phyloP scores from a whole-genome alignment of 192 early-diverging fungal genomes.

The Rhizophagus sp. region DNA sequence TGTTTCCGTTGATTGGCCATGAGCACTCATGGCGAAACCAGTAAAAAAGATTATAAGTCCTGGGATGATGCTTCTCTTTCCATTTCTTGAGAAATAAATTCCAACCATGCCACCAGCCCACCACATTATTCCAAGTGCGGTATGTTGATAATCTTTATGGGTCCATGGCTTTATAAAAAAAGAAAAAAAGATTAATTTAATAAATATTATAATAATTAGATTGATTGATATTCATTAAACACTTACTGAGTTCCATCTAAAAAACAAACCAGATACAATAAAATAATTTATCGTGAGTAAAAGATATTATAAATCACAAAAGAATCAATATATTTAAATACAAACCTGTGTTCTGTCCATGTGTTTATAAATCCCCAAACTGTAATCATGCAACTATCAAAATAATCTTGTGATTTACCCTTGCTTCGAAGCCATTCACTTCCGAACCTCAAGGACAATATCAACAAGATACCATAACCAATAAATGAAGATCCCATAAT shows the following conservation, averaged over 20 bases:
- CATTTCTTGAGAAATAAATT: constrained; percentile 48
- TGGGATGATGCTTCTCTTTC: constrained; percentile 59
- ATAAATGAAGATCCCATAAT: constrained; percentile 76
- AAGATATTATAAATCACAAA: background rate
- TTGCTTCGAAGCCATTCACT: constrained; percentile 55
- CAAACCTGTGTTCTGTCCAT: constrained; percentile 69
- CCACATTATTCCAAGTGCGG: constrained; percentile 70
- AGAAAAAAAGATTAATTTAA: background rate
- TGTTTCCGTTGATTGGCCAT: constrained; percentile 59
- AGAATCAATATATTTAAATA: background rate
- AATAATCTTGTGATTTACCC: constrained; percentile 66
- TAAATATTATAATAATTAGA: background rate
- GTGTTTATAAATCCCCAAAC: constrained; percentile 70
- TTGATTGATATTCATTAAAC: background rate
- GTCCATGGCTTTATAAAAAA: constrained; percentile 48
- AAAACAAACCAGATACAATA: background rate
- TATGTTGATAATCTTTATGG: constrained; percentile 69
- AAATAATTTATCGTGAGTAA: background rate
- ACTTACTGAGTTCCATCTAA: background rate
- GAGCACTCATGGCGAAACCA: constrained; percentile 60
- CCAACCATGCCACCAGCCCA: constrained; percentile 62
- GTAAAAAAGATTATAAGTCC: constrained; percentile 63
- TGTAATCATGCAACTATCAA: constrained; percentile 66
- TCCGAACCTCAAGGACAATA: constrained; percentile 58
- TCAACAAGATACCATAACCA: constrained; percentile 62